Evolutionary conservation across 2,329 filamentous ascomycete species (phyloP).

Genomic region (Chaetomium olivaceum): DNA sequence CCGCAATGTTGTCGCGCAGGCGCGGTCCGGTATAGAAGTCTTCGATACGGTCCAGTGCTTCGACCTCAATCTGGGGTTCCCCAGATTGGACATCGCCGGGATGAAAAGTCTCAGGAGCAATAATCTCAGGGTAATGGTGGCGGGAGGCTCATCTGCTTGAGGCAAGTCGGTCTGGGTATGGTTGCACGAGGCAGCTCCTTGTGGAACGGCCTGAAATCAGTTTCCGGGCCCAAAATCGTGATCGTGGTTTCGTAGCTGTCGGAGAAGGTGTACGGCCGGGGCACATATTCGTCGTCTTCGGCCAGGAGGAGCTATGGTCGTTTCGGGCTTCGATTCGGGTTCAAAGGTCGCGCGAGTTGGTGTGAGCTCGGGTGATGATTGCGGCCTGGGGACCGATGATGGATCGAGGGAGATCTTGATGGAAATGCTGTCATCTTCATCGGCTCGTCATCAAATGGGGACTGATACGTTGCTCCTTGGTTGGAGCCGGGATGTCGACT

Average conservation of each 20-base stretch:
- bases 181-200: constrained; percentile 30
- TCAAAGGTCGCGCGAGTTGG: constrained; percentile 29
- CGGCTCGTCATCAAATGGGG: constrained; percentile 52
- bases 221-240: constrained; percentile 51
- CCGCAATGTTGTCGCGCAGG: constrained; percentile 39
- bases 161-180: constrained; percentile 23
- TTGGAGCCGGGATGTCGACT: constrained; percentile 30
- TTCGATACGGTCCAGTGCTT: constrained; percentile 35
- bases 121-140: constrained; percentile 16
- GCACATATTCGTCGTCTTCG: constrained; percentile 43
- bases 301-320: constrained; percentile 18
- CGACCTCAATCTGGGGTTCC: constrained; percentile 21
- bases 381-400: constrained; percentile 10
- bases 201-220: constrained; percentile 40
- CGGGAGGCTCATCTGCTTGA: constrained; percentile 27
- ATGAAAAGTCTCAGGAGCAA: constrained; percentile 15
- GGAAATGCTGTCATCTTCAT: constrained; percentile 42
- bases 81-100: constrained; percentile 14
- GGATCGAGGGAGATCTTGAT: constrained; percentile 46
- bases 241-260: constrained; percentile 47
- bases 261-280: constrained; percentile 43
- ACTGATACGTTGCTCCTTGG: constrained; percentile 48
- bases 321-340: constrained; percentile 23
- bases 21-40: constrained; percentile 39
- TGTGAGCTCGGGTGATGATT: constrained; percentile 33